Evolutionary conservation across 1,284 basidiomycete species (phyloP).

Genomic region (Ceratobasidium papillatum): DNA sequence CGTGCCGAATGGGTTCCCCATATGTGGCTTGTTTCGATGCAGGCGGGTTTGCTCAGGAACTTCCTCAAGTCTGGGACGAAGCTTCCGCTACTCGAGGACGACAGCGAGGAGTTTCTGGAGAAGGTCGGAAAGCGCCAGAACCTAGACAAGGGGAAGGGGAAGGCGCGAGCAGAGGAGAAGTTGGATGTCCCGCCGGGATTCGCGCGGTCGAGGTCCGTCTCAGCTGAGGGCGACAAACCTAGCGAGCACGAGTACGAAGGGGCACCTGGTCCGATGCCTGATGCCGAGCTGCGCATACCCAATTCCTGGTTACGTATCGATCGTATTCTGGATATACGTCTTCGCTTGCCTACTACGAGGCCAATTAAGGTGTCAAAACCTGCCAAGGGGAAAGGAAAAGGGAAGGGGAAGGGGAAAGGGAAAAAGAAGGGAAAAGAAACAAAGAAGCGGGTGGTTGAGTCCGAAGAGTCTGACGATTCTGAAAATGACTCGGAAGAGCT

Average conservation of each 20-base stretch:
- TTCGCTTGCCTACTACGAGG: slow-evolving; percentile 59
- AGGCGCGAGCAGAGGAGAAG: not conserved
- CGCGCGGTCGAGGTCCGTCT: slow-evolving; percentile 19
- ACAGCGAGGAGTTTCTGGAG: slow-evolving; percentile 38
- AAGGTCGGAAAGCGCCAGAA: slow-evolving; percentile 16
- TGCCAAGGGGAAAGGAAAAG: slow-evolving; percentile 32
- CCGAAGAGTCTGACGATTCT: slow-evolving; percentile 45
- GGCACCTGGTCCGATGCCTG: slow-evolving; percentile 54
- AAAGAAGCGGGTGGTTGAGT: slow-evolving; percentile 43
- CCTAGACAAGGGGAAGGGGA: slow-evolving; percentile 16
- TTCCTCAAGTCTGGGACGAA: slow-evolving; percentile 74
- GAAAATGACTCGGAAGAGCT: slow-evolving; percentile 44
- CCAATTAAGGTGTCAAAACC: slow-evolving; percentile 46
- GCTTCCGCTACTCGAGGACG: slow-evolving; percentile 33
- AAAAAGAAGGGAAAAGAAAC: slow-evolving; percentile 50
- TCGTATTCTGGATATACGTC: slow-evolving; percentile 76
- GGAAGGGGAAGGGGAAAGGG: slow-evolving; percentile 45
- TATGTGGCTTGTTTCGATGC: slow-evolving; percentile 79
- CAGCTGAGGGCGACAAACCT: slow-evolving; percentile 46
- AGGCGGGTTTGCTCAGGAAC: slow-evolving; percentile 70
- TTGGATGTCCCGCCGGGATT: slow-evolving; percentile 15
- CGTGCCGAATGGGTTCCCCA: slow-evolving; percentile 87
- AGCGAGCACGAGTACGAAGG: slow-evolving; percentile 48
- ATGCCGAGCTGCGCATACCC: slow-evolving; percentile 78
- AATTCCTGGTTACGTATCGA: slow-evolving; percentile 80